A percentile compares a stretch with the other conserved stretches of the same genome.
These are phyloP conservation scores for Termitomyces sp. DNA, from an alignment of 768 basidiomycete genomes.

Conservation along the genomic window DNA sequence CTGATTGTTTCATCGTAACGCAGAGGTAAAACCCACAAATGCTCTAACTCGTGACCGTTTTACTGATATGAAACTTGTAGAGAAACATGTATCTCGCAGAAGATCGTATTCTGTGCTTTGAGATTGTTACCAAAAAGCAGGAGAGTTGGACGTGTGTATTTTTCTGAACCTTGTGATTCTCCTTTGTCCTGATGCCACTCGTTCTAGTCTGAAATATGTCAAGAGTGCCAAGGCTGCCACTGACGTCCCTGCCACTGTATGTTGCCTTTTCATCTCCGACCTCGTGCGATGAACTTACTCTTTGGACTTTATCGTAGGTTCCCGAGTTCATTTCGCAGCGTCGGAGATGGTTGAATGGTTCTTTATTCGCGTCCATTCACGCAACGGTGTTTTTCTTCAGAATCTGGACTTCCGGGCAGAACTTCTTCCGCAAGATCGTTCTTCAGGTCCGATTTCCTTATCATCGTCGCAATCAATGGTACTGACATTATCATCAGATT, in stretches of 20 bases:
- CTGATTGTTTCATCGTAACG: background rate
- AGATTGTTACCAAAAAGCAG: constrained; percentile 86
- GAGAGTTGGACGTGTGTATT: constrained; percentile 75
- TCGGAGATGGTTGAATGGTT: constrained; percentile 86
- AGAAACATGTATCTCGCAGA: constrained; percentile 93
- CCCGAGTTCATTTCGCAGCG: constrained; percentile 95
- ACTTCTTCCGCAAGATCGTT: constrained; percentile 76
- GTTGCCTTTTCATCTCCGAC: constrained; percentile 12
- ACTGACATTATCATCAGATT: constrained; percentile 35
- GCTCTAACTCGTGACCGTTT: background rate
- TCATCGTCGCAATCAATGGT: background rate
- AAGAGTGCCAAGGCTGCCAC: constrained; percentile 93
- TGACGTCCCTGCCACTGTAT: constrained; percentile 84
- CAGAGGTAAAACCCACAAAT: constrained; percentile 11
- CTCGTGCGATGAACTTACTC: background rate
- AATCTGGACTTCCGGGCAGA: constrained; percentile 92
- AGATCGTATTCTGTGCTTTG: constrained; percentile 89
- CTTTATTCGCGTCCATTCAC: constrained; percentile 90
- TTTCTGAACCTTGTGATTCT: constrained; percentile 8
- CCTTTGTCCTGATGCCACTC: constrained; percentile 1
- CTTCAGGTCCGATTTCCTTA: constrained; percentile 43
- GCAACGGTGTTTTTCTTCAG: constrained; percentile 86
- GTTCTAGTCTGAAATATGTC: constrained; percentile 72
- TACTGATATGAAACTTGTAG: constrained; percentile 32
- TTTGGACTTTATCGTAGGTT: constrained; percentile 35